Evolutionary conservation across 2,329 filamentous ascomycete genomes (phyloP).

Genomic region (Juglanconis juglandina): DNA sequence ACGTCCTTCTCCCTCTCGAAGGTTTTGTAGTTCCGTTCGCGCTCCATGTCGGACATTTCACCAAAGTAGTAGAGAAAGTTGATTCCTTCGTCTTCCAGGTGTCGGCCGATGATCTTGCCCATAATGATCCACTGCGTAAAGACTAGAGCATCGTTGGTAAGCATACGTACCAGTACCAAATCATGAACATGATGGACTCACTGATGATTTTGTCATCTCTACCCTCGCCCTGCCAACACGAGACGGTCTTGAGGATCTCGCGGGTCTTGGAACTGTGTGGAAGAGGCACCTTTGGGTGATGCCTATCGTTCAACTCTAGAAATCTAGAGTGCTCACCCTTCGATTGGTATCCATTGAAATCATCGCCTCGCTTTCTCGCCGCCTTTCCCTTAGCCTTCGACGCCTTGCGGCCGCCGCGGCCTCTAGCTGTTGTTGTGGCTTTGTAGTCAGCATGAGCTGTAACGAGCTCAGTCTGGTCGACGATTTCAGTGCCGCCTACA

Average conservation of each 20-base stretch:
- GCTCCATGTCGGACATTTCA: neutral
- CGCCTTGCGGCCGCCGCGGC: neutral
- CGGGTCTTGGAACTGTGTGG: constrained; percentile 31
- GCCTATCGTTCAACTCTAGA: constrained; percentile 21
- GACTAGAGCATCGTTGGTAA: constrained; percentile 24
- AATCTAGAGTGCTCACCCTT: constrained; percentile 16
- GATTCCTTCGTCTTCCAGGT: constrained; percentile 28
- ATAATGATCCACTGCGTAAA: constrained; percentile 33
- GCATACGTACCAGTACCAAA: too few relatives aligned
- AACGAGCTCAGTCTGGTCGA: neutral
- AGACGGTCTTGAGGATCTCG: constrained; percentile 28
- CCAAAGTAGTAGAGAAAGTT: constrained; percentile 39
- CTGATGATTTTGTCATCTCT: constrained; percentile 39
- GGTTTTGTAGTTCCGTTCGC: constrained; percentile 7
- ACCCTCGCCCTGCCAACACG: constrained; percentile 28
- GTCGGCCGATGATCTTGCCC: constrained; percentile 32
- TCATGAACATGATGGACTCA: constrained; percentile 19
- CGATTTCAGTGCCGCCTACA: neutral
- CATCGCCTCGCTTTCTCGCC: constrained; percentile 20
- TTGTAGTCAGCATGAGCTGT: neutral
- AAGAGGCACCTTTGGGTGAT: neutral
- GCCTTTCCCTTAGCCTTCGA: neutral
- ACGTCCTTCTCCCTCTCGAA: constrained; percentile 22
- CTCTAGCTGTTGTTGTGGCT: neutral
- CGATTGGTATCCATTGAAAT: constrained; percentile 21